These are phyloP conservation scores for Pelargonium nanum DNA, from an alignment of 345 rosid species.

Conservation along the genomic window DNA sequence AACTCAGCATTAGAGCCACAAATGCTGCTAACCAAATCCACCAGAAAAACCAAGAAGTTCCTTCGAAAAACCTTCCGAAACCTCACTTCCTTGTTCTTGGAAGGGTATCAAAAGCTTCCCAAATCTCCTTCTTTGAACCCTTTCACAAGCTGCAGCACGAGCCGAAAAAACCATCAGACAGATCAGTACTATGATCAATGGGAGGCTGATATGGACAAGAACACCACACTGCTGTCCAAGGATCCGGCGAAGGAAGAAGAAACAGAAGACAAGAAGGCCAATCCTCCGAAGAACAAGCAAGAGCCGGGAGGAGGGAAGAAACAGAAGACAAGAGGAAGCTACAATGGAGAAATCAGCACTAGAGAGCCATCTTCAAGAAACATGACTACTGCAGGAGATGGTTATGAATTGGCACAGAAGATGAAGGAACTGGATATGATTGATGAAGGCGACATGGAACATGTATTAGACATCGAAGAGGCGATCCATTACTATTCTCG, in stretches of 20 bases:
- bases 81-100: neutral
- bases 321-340: no score
- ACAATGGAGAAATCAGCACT: no score
- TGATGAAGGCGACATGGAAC: constrained; percentile 60
- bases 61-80: neutral
- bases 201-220: no score
- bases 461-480: constrained; percentile 66
- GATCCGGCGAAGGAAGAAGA: no score
- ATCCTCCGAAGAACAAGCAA: no score
- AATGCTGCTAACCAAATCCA: neutral
- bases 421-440: constrained; percentile 84
- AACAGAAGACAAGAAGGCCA: no score
- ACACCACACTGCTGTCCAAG: no score
- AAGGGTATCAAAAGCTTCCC: neutral
- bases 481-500: constrained; percentile 75
- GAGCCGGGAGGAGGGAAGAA: no score
- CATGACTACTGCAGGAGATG: constrained; percentile 26
- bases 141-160: neutral
- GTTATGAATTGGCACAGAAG: constrained; percentile 47
- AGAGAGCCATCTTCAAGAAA: neutral
- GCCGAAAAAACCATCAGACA: no score
- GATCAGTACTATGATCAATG: no score
- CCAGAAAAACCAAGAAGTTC: neutral
- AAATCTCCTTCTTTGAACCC: no score
- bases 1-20: neutral